phyloP scores from a whole-genome alignment of 352 stramenopile species.

The Globisporangium viniferum region DNA sequence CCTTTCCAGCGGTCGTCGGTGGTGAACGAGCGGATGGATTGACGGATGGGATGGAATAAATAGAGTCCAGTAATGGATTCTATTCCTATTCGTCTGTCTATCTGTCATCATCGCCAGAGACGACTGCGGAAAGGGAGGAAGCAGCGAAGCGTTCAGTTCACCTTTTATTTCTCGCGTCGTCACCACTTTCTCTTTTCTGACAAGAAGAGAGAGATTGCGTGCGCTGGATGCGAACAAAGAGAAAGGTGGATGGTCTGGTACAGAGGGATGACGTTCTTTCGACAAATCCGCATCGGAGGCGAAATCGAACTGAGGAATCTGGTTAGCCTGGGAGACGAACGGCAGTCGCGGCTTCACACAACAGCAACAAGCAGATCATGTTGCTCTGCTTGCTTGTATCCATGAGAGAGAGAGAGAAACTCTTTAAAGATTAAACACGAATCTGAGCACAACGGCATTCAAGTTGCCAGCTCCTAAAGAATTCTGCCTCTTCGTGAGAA shows the following conservation, averaged over 20 bases:
- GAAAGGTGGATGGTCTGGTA: slow-evolving; percentile 14
- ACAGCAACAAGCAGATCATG: slow-evolving; percentile 2
- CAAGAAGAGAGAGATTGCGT: neutral
- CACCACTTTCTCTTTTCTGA: neutral
- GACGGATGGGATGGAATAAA: slow-evolving; percentile 15
- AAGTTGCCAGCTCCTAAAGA: neutral
- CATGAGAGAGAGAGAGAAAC: neutral
- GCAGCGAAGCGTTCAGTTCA: slow-evolving; percentile 16
- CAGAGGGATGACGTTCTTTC: slow-evolving; percentile 79
- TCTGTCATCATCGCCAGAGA: neutral
- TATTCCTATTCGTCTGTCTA: neutral
- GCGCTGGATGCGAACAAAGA: slow-evolving; percentile 11
- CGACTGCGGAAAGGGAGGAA: slow-evolving; percentile 18
- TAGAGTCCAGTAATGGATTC: neutral
- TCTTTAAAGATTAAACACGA: neutral
- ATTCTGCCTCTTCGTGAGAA: neutral
- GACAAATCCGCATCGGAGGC: slow-evolving; percentile 63
- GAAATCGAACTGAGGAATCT: slow-evolving; percentile 71
- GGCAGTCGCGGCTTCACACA: slow-evolving; percentile 12
- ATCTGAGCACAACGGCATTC: neutral
- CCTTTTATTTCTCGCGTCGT: neutral
- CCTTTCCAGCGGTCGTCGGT: slow-evolving; percentile 26
- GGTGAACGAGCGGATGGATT: slow-evolving; percentile 1
- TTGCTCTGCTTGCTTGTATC: neutral
- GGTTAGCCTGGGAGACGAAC: slow-evolving; percentile 19